Conservation (phyloP, 108 stramenopile species). For the Fragilaria crotonensis region DNA sequence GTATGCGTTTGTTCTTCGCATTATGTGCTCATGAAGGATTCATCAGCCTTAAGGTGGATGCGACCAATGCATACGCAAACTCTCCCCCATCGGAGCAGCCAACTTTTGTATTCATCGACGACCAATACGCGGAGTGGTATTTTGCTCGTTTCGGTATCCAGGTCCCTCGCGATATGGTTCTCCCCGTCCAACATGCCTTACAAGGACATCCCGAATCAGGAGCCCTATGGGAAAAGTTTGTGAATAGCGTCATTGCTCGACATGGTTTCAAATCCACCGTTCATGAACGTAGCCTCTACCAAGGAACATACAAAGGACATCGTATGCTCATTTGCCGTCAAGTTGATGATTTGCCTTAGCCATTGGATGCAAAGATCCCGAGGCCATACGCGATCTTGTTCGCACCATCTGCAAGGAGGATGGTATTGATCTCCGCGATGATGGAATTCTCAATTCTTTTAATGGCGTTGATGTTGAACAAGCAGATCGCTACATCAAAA, state of each 20-base stretch:
- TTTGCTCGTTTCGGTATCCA: too few relatives aligned
- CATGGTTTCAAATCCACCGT: too few relatives aligned
- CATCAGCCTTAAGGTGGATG: too few relatives aligned
- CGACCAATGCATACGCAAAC: too few relatives aligned
- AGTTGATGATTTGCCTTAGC: conserved; percentile 33
- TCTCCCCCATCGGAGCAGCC: too few relatives aligned
- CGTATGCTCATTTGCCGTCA: conserved; percentile 24
- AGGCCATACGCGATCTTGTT: not conserved
- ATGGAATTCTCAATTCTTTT: conserved; percentile 16
- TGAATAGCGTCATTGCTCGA: conserved; percentile 16
- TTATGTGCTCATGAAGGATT: too few relatives aligned
- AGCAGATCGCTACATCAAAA: conserved; percentile 11
- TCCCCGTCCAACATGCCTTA: too few relatives aligned
- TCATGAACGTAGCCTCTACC: too few relatives aligned
- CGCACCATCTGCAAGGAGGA: not conserved
- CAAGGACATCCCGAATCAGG: conserved; percentile 22
- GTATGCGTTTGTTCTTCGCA: too few relatives aligned
- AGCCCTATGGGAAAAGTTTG: conserved; percentile 11
- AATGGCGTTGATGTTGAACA: conserved; percentile 25
- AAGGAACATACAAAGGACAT: conserved; percentile 8
- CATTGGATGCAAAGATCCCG: conserved; percentile 1
- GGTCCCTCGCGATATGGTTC: too few relatives aligned
- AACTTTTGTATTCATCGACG: too few relatives aligned
- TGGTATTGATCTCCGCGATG: conserved; percentile 3
- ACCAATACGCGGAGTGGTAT: too few relatives aligned